These are phyloP conservation scores for Lantana camara DNA, from an alignment of 257 asterid genomes.

Conservation along the genomic window DNA sequence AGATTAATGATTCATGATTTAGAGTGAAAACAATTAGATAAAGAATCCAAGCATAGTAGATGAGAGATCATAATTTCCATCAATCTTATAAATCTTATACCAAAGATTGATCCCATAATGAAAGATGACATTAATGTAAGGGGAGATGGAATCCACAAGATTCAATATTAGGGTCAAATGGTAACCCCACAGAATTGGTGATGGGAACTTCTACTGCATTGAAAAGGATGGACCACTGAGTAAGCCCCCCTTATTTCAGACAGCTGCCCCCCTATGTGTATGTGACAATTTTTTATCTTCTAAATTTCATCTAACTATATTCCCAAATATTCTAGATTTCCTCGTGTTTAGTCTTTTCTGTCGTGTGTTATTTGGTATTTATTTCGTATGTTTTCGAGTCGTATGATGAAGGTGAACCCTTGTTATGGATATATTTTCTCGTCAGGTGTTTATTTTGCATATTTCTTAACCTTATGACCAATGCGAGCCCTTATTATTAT, in stretches of 20 bases:
- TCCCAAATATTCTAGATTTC: conserved; percentile 1
- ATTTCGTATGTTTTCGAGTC: too few relatives aligned
- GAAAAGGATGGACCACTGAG: conserved; percentile 36
- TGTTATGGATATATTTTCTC: too few relatives aligned
- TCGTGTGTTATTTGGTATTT: too few relatives aligned
- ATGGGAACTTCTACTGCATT: conserved; percentile 18
- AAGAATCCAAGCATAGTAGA: too few relatives aligned
- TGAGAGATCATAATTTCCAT: not conserved
- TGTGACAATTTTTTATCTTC: not conserved
- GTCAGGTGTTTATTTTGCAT: too few relatives aligned
- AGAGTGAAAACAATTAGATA: too few relatives aligned
- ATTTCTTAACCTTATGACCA: too few relatives aligned
- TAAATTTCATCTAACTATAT: not conserved
- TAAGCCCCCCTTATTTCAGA: conserved; percentile 29
- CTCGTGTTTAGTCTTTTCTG: not conserved
- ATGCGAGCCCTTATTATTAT: too few relatives aligned
- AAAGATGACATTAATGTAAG: not conserved
- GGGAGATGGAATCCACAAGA: conserved; percentile 9
- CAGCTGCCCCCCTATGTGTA: conserved; percentile 11
- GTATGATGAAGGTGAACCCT: too few relatives aligned
- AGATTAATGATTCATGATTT: too few relatives aligned
- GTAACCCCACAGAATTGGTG: conserved; percentile 10
- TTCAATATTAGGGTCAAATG: conserved; percentile 30
- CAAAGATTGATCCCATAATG: too few relatives aligned
- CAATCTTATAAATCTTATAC: too few relatives aligned